Conservation (phyloP, 2,329 filamentous ascomycete species). For the Penicillium aurantiogriseum region DNA sequence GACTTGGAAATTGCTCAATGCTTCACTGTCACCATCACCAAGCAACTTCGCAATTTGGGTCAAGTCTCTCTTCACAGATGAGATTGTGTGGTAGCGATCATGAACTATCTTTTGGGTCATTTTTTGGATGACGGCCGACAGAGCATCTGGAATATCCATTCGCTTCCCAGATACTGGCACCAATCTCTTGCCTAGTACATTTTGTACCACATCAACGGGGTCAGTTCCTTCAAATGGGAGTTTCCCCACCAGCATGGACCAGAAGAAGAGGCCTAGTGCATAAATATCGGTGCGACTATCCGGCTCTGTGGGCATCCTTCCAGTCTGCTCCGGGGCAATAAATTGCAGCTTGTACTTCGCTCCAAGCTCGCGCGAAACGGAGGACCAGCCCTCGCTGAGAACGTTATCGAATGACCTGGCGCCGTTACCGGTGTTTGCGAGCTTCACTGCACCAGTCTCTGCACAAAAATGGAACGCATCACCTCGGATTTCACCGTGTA, state of each 20-base stretch:
- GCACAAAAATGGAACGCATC: conserved; percentile 87
- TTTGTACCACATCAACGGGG: conserved; percentile 88
- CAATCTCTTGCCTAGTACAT: conserved; percentile 75
- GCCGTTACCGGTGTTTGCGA: conserved; percentile 84
- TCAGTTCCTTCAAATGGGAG: conserved; percentile 76
- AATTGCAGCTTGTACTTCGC: conserved; percentile 87
- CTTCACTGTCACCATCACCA: conserved; percentile 68
- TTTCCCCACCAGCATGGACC: conserved; percentile 76
- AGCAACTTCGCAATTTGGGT: conserved; percentile 71
- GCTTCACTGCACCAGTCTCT: conserved; percentile 68
- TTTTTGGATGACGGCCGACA: conserved; percentile 81
- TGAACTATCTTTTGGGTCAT: conserved; percentile 87
- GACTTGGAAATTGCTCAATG: conserved; percentile 71
- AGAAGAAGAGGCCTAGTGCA: conserved; percentile 84
- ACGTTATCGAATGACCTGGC: conserved; percentile 87
- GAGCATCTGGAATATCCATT: conserved; percentile 77
- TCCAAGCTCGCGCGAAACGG: conserved; percentile 76
- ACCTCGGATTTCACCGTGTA: conserved; percentile 86
- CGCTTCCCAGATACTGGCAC: conserved; percentile 73
- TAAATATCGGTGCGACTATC: conserved; percentile 93
- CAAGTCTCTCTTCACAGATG: conserved; percentile 80
- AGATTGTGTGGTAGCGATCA: conserved; percentile 86
- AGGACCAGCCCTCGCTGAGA: conserved; percentile 82
- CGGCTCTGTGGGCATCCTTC: conserved; percentile 85
- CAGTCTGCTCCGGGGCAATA: conserved; percentile 92